Conservation (phyloP, 129 eudicot genomes). For the Ambrosia artemisiifolia region DNA sequence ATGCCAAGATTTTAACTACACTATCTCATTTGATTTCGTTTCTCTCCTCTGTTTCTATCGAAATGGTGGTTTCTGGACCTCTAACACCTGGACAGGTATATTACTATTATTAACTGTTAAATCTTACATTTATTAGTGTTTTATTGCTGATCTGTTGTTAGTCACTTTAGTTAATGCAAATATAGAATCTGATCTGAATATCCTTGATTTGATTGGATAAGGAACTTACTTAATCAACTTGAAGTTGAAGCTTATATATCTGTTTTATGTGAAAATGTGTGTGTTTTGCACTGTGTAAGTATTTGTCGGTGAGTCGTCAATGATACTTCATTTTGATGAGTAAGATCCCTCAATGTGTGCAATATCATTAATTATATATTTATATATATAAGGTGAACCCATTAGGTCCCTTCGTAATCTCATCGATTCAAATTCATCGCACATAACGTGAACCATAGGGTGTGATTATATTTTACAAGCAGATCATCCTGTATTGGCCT, state of each 20-base stretch:
- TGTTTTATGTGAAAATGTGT: background rate
- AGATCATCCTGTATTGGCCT: background rate
- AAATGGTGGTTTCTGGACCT: slow-evolving; percentile 72
- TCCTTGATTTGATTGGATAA: background rate
- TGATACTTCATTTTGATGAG: slow-evolving; percentile 1
- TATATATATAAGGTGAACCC: background rate
- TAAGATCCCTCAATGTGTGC: background rate
- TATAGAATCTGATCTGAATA: slow-evolving; percentile 19
- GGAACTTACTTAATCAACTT: slow-evolving; percentile 16
- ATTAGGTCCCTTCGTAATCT: slow-evolving; percentile 1
- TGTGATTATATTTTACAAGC: background rate
- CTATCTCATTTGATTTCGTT: slow-evolving; percentile 29
- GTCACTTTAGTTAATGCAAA: slow-evolving; percentile 3
- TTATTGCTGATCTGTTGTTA: slow-evolving; percentile 17
- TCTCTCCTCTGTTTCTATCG: slow-evolving; percentile 3
- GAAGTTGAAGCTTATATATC: slow-evolving; percentile 3
- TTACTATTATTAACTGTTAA: background rate
- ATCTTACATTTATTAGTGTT: slow-evolving; percentile 3
- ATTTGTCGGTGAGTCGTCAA: background rate
- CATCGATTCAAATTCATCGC: slow-evolving; percentile 9
- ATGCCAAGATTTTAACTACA: slow-evolving; percentile 12
- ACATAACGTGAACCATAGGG: background rate
- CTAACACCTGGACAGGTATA: slow-evolving; percentile 76
- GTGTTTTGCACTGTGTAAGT: background rate
- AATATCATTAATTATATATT: background rate